phyloP scores from a whole-genome alignment of 2,329 filamentous ascomycete genomes.

The Endothia cerciana region DNA sequence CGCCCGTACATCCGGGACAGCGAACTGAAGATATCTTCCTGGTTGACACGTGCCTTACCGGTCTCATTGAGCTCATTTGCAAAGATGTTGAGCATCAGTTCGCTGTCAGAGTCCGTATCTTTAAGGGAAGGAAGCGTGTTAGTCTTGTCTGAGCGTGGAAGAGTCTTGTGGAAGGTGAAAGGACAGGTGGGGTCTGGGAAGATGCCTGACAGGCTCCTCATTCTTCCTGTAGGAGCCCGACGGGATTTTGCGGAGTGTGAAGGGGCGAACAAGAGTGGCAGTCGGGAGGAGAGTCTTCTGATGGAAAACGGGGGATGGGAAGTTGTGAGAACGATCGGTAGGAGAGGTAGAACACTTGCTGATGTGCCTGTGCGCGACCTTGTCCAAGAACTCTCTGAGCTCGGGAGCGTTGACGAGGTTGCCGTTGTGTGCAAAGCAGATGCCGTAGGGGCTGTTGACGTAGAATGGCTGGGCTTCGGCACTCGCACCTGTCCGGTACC shows the following conservation, averaged over 20 bases:
- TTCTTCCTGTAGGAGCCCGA: background rate
- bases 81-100: constrained; percentile 87
- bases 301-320: background rate
- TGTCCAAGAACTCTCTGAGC: constrained; percentile 72
- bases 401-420: constrained; percentile 81
- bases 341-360: constrained; percentile 41
- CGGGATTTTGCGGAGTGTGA: background rate
- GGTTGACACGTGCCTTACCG: constrained; percentile 81
- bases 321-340: background rate
- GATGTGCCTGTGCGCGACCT: constrained; percentile 81
- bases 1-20: constrained; percentile 73
- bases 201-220: background rate
- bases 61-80: constrained; percentile 83
- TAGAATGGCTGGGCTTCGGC: constrained; percentile 93
- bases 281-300: background rate
- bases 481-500: constrained; percentile 47
- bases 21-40: constrained; percentile 76
- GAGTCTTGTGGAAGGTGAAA: background rate
- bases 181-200: background rate
- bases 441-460: constrained; percentile 83
- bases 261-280: background rate
- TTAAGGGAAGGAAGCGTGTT: background rate
- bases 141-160: background rate
- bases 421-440: constrained; percentile 82
- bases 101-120: constrained; percentile 83